These are phyloP conservation scores for Amanita subjunquillea DNA, from an alignment of 768 basidiomycete species.

Conservation along the genomic window DNA sequence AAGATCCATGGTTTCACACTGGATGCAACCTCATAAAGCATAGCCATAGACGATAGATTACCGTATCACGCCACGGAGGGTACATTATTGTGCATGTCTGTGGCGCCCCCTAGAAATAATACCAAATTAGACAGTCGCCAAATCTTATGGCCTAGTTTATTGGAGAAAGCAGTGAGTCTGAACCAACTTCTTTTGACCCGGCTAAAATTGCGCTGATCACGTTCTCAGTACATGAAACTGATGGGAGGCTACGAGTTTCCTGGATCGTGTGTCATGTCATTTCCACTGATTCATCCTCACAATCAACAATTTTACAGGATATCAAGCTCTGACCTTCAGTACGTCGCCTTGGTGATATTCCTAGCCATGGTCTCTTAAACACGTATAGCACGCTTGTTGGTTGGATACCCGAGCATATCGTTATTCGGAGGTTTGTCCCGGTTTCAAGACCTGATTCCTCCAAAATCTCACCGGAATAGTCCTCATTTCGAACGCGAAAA, in stretches of 20 bases:
- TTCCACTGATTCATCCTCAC: conserved; percentile 1
- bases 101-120: conserved; percentile 8
- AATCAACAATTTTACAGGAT: conserved; percentile 34
- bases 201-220: background rate
- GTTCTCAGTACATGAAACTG: conserved; percentile 73
- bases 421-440: conserved; percentile 44
- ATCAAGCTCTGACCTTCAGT: conserved; percentile 78
- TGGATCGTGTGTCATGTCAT: conserved; percentile 53
- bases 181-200: background rate
- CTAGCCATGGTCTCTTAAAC: background rate
- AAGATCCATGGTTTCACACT: conserved; percentile 1
- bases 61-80: conserved; percentile 48
- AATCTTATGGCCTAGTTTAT: conserved; percentile 62
- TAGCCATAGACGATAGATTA: conserved; percentile 65
- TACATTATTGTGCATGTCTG: conserved; percentile 54
- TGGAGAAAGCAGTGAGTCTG: conserved; percentile 69
- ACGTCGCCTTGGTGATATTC: conserved; percentile 12
- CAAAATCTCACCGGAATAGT: conserved; percentile 19
- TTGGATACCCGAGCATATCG: conserved; percentile 86
- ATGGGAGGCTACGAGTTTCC: conserved; percentile 87
- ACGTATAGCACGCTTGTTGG: conserved; percentile 53
- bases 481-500: conserved; percentile 70
- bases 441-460: background rate
- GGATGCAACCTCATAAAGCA: background rate
- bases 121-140: conserved; percentile 5